phyloP scores from a whole-genome alignment of 2,329 filamentous ascomycete species.

The Fusarium sp. region DNA sequence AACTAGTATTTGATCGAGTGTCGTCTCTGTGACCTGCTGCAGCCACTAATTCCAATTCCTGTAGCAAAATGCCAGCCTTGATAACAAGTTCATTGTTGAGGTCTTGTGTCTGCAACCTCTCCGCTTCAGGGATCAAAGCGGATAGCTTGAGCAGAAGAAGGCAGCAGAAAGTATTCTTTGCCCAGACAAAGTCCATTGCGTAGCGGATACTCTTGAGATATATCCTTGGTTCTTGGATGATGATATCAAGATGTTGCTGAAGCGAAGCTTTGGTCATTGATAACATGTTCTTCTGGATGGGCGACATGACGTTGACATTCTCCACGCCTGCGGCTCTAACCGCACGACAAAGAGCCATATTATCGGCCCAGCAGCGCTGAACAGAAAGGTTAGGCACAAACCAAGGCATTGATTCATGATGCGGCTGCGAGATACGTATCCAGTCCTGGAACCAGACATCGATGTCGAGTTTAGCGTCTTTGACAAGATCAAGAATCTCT shows the following conservation, averaged over 20 bases:
- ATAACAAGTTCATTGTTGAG: background rate
- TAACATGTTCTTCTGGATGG: background rate
- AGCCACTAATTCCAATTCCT: background rate
- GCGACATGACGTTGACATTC: slow-evolving; percentile 19
- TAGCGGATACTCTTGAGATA: slow-evolving; percentile 15
- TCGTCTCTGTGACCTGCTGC: background rate
- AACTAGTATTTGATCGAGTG: slow-evolving; percentile 5
- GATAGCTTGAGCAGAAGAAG: slow-evolving; percentile 10
- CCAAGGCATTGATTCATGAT: slow-evolving; percentile 10
- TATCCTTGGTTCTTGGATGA: slow-evolving; percentile 5
- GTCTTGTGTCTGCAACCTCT: background rate
- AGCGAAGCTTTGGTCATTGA: slow-evolving; percentile 4
- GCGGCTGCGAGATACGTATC: background rate
- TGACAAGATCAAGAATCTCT: slow-evolving; percentile 8
- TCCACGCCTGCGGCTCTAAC: slow-evolving; percentile 9
- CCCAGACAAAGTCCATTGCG: slow-evolving; percentile 27
- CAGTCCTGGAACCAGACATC: slow-evolving; percentile 24
- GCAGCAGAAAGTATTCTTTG: slow-evolving; percentile 13
- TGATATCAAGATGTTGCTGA: slow-evolving; percentile 14
- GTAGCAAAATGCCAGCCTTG: background rate
- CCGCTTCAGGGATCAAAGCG: background rate
- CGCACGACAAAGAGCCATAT: slow-evolving; percentile 16
- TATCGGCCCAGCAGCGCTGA: slow-evolving; percentile 20
- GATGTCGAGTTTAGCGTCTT: slow-evolving; percentile 16
- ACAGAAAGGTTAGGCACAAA: slow-evolving; percentile 3